phyloP scores from a whole-genome alignment of 164 flowering plant genomes.

The Nelumbo lutea region DNA sequence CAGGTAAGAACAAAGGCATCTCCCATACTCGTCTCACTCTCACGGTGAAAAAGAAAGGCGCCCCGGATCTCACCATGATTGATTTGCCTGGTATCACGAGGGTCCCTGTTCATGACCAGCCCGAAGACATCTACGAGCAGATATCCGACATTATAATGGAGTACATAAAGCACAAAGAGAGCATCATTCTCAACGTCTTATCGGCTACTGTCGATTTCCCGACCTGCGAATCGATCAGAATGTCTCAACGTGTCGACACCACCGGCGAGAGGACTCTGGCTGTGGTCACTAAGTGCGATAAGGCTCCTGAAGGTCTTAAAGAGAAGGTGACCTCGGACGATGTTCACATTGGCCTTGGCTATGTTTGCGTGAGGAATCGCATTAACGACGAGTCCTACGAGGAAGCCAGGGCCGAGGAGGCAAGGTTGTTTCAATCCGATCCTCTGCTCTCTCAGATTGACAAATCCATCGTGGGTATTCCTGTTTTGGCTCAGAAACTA shows the following conservation, averaged over 20 bases:
- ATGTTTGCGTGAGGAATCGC: not conserved
- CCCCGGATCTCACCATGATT: slow-evolving; percentile 4
- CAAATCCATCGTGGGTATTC: not conserved
- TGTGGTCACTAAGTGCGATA: slow-evolving; percentile 3
- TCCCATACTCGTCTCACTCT: not conserved
- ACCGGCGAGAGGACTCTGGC: slow-evolving; percentile 1
- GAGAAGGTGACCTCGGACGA: slow-evolving; percentile 5
- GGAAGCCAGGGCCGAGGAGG: not conserved
- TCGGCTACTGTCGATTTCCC: not conserved
- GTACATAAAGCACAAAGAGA: not conserved
- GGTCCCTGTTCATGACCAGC: not conserved
- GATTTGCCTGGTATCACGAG: not conserved
- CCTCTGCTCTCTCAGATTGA: not conserved
- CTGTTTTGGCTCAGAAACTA: not conserved
- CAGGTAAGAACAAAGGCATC: not conserved
- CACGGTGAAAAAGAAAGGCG: slow-evolving; percentile 2
- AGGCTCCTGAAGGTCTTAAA: slow-evolving; percentile 7
- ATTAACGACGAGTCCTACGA: not conserved
- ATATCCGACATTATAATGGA: not conserved
- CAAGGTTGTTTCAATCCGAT: not conserved
- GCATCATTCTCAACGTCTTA: not conserved
- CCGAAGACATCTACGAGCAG: slow-evolving; percentile 5
- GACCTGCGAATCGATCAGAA: not conserved
- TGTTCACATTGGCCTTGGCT: not conserved
- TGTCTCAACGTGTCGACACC: not conserved